Percentiles rank a stretch among this genome's conserved stretches.
Conservation (phyloP, 345 rosid genomes). For the Euphorbia lathyris region DNA sequence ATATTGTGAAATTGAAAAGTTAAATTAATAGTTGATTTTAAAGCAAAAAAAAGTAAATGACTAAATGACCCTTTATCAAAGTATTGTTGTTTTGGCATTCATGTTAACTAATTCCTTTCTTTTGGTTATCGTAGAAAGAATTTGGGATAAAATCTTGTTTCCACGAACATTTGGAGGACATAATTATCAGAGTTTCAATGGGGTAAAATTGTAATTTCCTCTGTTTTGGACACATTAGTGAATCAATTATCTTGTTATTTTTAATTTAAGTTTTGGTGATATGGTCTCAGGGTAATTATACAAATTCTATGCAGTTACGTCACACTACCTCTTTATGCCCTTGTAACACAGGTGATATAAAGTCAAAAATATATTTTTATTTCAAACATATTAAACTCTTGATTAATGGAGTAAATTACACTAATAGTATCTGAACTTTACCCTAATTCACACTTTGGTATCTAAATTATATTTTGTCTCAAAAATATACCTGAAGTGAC, state of each 20-base stretch:
- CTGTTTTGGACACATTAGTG: background rate
- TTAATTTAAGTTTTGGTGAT: background rate
- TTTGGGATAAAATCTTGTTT: constrained; percentile 25
- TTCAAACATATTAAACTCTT: too few relatives aligned
- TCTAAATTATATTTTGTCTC: too few relatives aligned
- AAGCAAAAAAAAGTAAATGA: too few relatives aligned
- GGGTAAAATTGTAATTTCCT: constrained; percentile 12
- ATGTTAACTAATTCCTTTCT: background rate
- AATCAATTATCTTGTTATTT: background rate
- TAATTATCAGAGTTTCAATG: constrained; percentile 26
- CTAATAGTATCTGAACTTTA: too few relatives aligned
- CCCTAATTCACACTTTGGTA: too few relatives aligned
- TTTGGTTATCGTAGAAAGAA: constrained; percentile 8
- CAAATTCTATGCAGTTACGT: constrained; percentile 33
- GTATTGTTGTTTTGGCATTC: too few relatives aligned
- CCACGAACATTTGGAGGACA: constrained; percentile 25
- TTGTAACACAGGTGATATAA: constrained; percentile 24
- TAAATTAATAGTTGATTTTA: too few relatives aligned
- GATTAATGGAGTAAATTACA: too few relatives aligned
- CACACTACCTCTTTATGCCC: constrained; percentile 32
- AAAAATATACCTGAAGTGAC: too few relatives aligned
- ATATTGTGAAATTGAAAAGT: too few relatives aligned
- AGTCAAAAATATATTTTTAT: too few relatives aligned
- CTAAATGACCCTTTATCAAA: too few relatives aligned
- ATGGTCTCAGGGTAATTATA: constrained; percentile 20